Evolutionary conservation across 192 early-diverging fungal genomes (phyloP).

Genomic region (Coemansia sp.): DNA sequence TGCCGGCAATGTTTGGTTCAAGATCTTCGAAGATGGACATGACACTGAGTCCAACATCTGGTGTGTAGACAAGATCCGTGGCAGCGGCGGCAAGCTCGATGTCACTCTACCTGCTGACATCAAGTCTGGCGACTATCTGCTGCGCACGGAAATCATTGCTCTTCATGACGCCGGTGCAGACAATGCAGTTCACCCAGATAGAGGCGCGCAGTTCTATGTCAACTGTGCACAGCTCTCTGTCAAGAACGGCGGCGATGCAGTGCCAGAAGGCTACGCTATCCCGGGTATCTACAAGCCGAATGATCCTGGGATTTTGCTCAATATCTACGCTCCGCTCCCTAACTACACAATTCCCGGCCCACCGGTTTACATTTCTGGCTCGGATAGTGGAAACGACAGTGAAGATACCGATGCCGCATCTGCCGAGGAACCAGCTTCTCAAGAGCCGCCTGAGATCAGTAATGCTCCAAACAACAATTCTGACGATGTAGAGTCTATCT

Average conservation of each 20-base stretch:
- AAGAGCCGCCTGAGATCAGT: not conserved
- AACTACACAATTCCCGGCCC: constrained; percentile 31
- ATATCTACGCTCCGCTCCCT: constrained; percentile 8
- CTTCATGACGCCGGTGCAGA: constrained; percentile 18
- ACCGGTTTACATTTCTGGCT: constrained; percentile 19
- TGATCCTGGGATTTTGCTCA: constrained; percentile 20
- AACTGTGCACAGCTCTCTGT: constrained; percentile 33
- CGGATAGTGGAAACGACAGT: not conserved
- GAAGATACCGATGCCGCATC: constrained; percentile 1
- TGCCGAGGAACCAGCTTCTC: not conserved
- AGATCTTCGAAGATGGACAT: constrained; percentile 37
- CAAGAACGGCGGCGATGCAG: constrained; percentile 11
- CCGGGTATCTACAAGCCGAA: constrained; percentile 21
- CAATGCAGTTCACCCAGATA: constrained; percentile 8
- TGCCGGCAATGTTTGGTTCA: constrained; percentile 26
- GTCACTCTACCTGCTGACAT: constrained; percentile 26
- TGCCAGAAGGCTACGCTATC: constrained; percentile 17
- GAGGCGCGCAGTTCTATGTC: constrained; percentile 24
- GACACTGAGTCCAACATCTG: constrained; percentile 11
- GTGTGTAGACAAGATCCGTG: constrained; percentile 28
- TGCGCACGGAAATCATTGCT: constrained; percentile 36
- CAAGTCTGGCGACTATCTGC: constrained; percentile 30
- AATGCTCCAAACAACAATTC: no score
- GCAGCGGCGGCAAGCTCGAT: constrained; percentile 21
- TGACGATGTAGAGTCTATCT: no score